These are phyloP conservation scores for Xylariaceae sp. DNA, from an alignment of 2,329 filamentous ascomycete species.

Conservation along the genomic window DNA sequence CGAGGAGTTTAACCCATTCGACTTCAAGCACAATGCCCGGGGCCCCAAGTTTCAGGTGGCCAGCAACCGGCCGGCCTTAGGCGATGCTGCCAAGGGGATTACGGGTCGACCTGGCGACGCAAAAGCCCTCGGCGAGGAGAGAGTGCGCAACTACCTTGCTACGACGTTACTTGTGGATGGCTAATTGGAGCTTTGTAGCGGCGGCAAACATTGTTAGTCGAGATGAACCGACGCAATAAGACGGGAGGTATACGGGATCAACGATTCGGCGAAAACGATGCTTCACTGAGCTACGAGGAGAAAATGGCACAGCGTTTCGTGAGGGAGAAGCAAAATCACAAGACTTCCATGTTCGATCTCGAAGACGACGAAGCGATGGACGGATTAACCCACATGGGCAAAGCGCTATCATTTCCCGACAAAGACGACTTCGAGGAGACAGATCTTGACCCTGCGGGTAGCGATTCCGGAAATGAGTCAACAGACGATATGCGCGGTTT, in stretches of 20 bases:
- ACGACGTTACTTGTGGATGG: conserved; percentile 1
- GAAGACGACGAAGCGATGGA: conserved; percentile 71
- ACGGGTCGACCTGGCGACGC: conserved; percentile 76
- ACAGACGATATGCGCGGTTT: conserved; percentile 51
- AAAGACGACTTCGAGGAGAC: conserved; percentile 77
- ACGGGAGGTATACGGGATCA: conserved; percentile 88
- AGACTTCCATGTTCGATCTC: conserved; percentile 83
- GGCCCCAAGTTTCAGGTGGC: conserved; percentile 84
- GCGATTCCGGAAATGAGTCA: conserved; percentile 56
- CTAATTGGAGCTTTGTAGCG: conserved; percentile 46
- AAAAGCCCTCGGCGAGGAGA: conserved; percentile 82
- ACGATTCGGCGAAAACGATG: conserved; percentile 93
- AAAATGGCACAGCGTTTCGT: conserved; percentile 89
- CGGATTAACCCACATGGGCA: conserved; percentile 75
- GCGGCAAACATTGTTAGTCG: conserved; percentile 76
- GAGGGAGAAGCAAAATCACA: conserved; percentile 73
- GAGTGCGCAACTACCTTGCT: conserved; percentile 46
- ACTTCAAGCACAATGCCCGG: conserved; percentile 74
- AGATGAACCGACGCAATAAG: conserved; percentile 86
- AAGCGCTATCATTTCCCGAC: conserved; percentile 51
- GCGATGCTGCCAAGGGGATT: conserved; percentile 53
- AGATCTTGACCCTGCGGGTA: conserved; percentile 52
- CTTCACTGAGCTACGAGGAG: conserved; percentile 88
- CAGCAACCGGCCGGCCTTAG: conserved; percentile 54
- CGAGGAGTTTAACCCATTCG: conserved; percentile 97